A percentile compares a stretch with the other conserved stretches of the same genome.
These are phyloP conservation scores for Collariella sp. DNA, from an alignment of 495 filamentous ascomycete genomes.

Conservation along the genomic window DNA sequence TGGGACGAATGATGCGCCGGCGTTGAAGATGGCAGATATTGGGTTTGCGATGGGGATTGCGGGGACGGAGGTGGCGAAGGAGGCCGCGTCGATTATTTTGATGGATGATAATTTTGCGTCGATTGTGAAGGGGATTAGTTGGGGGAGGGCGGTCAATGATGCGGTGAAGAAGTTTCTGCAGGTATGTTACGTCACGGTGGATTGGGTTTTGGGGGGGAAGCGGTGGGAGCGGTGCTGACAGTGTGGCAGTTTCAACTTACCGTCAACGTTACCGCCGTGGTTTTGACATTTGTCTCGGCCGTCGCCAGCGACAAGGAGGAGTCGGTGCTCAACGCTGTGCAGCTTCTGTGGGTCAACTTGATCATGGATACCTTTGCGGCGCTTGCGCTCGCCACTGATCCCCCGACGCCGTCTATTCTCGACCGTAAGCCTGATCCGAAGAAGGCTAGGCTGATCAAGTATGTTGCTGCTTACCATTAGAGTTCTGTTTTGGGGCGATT, in stretches of 20 bases:
- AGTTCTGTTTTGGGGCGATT: too few species aligned
- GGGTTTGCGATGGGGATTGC: conserved; percentile 94
- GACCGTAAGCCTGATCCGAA: conserved; percentile 72
- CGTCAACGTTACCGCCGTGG: conserved; percentile 81
- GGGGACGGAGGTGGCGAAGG: conserved; percentile 85
- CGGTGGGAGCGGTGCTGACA: conserved; percentile 1
- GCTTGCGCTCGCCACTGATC: conserved; percentile 77
- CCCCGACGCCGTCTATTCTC: conserved; percentile 66
- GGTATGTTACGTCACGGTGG: conserved; percentile 38
- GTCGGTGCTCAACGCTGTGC: conserved; percentile 77
- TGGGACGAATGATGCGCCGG: conserved; percentile 84
- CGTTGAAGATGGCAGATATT: conserved; percentile 77
- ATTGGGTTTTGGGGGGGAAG: rapidly evolving
- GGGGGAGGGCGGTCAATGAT: conserved; percentile 88
- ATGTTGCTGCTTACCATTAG: too few species aligned
- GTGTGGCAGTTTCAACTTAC: conserved; percentile 72
- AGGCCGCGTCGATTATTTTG: conserved; percentile 82
- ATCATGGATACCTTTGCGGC: conserved; percentile 94
- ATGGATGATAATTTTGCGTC: conserved; percentile 86
- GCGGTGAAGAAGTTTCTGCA: conserved; percentile 83
- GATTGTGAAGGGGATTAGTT: conserved; percentile 82
- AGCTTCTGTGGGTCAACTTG: conserved; percentile 85
- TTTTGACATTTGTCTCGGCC: conserved; percentile 73
- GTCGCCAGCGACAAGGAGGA: conserved; percentile 57
- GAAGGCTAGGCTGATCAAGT: conserved; percentile 61